Percentiles rank a stretch among this genome's conserved stretches.
phyloP scores from a whole-genome alignment of 140 eudicot genomes.

The Anethum foeniculum region DNA sequence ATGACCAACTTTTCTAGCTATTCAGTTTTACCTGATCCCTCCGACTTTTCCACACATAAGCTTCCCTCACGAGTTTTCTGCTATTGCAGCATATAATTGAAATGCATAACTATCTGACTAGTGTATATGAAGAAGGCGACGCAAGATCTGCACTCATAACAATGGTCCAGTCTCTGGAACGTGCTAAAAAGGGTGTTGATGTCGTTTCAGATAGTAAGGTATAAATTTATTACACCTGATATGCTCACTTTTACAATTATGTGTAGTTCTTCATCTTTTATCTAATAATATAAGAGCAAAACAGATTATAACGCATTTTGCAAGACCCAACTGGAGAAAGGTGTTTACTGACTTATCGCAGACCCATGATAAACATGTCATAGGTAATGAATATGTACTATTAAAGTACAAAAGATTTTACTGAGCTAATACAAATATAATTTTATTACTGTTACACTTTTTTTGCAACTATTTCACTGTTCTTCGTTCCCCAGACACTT shows the following conservation, averaged over 20 bases:
- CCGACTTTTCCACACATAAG: background rate
- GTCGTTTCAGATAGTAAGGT: constrained; percentile 72
- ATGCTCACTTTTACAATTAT: background rate
- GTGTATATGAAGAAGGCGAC: constrained; percentile 75
- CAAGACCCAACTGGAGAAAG: constrained; percentile 94
- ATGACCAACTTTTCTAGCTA: background rate
- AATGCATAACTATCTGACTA: constrained; percentile 87
- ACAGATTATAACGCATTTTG: constrained; percentile 90
- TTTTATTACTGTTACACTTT: background rate
- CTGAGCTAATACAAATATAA: constrained; percentile 17
- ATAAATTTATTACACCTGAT: background rate
- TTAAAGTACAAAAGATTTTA: background rate
- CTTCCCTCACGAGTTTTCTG: background rate
- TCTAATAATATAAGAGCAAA: constrained; percentile 4
- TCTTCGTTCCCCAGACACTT: background rate
- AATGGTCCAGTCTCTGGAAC: constrained; percentile 65
- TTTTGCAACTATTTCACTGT: background rate
- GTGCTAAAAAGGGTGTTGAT: constrained; percentile 70
- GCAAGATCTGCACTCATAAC: constrained; percentile 70
- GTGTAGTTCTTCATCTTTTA: background rate
- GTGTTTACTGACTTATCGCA: constrained; percentile 60
- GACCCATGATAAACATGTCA: constrained; percentile 39
- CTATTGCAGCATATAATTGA: constrained; percentile 61
- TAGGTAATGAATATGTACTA: constrained; percentile 36
- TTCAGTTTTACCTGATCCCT: background rate